Evolutionary conservation across 768 basidiomycete genomes (phyloP).

Genomic region (Boletus huronensis): DNA sequence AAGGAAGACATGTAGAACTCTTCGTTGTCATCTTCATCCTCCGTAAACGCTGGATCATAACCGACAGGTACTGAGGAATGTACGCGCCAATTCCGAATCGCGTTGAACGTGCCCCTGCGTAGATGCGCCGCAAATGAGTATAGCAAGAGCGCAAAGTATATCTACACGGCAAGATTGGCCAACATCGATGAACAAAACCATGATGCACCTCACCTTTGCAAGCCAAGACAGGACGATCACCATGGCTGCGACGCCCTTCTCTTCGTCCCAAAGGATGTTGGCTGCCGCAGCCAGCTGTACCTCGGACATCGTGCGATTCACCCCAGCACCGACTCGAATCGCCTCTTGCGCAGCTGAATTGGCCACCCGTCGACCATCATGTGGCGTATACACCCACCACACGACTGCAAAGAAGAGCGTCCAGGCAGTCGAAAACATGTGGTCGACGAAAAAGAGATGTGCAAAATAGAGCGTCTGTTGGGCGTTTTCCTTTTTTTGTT

Average conservation of each 20-base stretch:
- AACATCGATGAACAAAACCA: not conserved
- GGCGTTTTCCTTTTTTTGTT: slow-evolving; percentile 73
- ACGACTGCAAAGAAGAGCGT: slow-evolving; percentile 85
- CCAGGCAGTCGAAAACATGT: slow-evolving; percentile 85
- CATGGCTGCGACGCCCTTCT: slow-evolving; percentile 75
- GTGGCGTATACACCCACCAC: slow-evolving; percentile 92
- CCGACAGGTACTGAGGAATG: slow-evolving; percentile 19
- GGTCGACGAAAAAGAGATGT: slow-evolving; percentile 89
- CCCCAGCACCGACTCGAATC: slow-evolving; percentile 61
- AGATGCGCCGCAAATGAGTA: slow-evolving; percentile 95
- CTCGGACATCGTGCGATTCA: slow-evolving; percentile 54
- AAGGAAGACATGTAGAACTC: slow-evolving; percentile 68
- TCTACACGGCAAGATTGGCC: slow-evolving; percentile 39
- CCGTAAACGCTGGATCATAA: slow-evolving; percentile 32
- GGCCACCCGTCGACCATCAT: slow-evolving; percentile 77
- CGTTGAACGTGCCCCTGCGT: slow-evolving; percentile 84
- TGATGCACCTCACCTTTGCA: slow-evolving; percentile 62
- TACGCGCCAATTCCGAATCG: slow-evolving; percentile 50
- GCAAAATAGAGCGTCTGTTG: slow-evolving; percentile 84
- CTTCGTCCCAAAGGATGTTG: slow-evolving; percentile 80
- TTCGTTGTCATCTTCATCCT: slow-evolving; percentile 63
- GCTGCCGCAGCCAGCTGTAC: slow-evolving; percentile 71
- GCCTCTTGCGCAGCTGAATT: slow-evolving; percentile 89
- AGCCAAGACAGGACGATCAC: slow-evolving; percentile 85
- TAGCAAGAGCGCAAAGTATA: slow-evolving; percentile 85